Conservation (phyloP, 2,329 filamentous ascomycete species). For the Beauveria rudraprayagi region DNA sequence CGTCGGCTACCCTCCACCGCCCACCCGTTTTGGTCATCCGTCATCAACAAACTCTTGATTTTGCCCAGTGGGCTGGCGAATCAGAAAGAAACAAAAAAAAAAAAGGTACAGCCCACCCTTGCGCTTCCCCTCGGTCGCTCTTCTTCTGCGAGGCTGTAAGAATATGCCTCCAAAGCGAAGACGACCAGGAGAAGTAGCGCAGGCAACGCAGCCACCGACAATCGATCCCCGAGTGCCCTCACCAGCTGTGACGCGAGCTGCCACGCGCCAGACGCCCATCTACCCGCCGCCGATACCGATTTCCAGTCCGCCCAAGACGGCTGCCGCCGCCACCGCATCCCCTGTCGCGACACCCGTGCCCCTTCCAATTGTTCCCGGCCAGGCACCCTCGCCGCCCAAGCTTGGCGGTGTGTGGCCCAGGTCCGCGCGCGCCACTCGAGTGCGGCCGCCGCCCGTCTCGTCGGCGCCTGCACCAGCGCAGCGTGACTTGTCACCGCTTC, state of each 20-base stretch:
- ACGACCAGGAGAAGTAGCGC: slow-evolving; percentile 21
- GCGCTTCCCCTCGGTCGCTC: background rate
- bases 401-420: background rate
- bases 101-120: background rate
- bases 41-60: background rate
- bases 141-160: background rate
- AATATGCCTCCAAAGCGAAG: slow-evolving; percentile 32
- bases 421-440: background rate
- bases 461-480: slow-evolving; percentile 12
- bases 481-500: background rate
- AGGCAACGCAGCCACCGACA: background rate
- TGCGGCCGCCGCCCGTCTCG: slow-evolving; percentile 11
- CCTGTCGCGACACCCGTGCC: slow-evolving; percentile 12
- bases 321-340: background rate
- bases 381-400: slow-evolving; percentile 10
- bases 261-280: slow-evolving; percentile 24
- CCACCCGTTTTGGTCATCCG: slow-evolving; percentile 2
- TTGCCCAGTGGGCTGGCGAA: background rate
- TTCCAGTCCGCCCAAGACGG: slow-evolving; percentile 17
- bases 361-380: slow-evolving; percentile 10
- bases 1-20: background rate
- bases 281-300: slow-evolving; percentile 24
- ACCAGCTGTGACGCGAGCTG: slow-evolving; percentile 17
- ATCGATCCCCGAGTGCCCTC: slow-evolving; percentile 1
- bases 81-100: background rate